A percentile compares a stretch with the other conserved stretches of the same genome.
Conservation (phyloP, 257 asterid genomes). For the Jacaranda copaia region DNA sequence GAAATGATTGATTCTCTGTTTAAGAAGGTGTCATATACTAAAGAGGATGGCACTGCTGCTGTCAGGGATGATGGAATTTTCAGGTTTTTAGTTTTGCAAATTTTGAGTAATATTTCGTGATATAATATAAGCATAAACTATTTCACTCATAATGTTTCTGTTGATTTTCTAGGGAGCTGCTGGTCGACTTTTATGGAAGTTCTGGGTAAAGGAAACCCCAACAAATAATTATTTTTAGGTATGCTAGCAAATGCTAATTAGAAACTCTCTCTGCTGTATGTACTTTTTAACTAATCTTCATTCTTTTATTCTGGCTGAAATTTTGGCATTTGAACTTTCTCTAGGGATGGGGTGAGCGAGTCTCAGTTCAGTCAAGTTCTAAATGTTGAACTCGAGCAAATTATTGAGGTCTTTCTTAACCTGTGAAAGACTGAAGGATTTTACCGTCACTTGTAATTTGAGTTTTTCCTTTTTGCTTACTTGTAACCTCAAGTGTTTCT, state of each 20-base stretch:
- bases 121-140: not conserved
- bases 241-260: not conserved
- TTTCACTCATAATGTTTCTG: not conserved
- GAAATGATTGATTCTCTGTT: conserved; percentile 70
- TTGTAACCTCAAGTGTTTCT: too few species aligned
- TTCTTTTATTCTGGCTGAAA: too few species aligned
- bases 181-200: conserved; percentile 57
- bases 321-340: not conserved
- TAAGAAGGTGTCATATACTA: conserved; percentile 45
- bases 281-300: too few species aligned
- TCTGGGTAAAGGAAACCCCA: conserved; percentile 53
- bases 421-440: too few species aligned
- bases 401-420: conserved; percentile 50
- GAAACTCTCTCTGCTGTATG: not conserved
- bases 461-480: too few species aligned
- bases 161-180: conserved; percentile 56
- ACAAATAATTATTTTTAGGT: conserved; percentile 77
- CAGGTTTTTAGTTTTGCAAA: conserved; percentile 44
- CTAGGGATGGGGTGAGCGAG: conserved; percentile 83
- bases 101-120: not conserved
- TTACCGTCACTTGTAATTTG: too few species aligned
- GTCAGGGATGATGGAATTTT: conserved; percentile 60
- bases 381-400: conserved; percentile 72
- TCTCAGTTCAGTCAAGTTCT: conserved; percentile 79
- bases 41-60: too few species aligned